Evolutionary conservation across 2,329 filamentous ascomycete species (phyloP).

Genomic region (Penicillium sumatraense): DNA sequence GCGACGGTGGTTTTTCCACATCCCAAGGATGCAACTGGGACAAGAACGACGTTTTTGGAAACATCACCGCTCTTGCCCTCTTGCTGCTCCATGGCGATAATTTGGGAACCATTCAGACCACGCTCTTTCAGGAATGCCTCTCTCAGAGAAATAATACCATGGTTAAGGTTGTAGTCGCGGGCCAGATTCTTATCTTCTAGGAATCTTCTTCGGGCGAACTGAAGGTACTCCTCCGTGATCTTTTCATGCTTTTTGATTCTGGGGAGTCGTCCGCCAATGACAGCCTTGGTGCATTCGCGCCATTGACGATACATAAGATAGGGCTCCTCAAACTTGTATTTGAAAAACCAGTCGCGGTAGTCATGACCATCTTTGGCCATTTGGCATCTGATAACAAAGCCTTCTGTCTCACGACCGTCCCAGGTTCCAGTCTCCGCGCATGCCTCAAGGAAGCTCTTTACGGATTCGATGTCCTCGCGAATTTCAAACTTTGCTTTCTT

Average conservation of each 20-base stretch:
- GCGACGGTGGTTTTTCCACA: conserved; percentile 97
- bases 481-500: conserved; percentile 81
- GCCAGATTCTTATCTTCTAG: conserved; percentile 65
- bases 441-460: conserved; percentile 79
- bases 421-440: conserved; percentile 89
- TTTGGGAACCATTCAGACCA: conserved; percentile 85
- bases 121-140: conserved; percentile 84
- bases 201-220: conserved; percentile 77
- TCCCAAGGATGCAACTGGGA: conserved; percentile 89
- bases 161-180: conserved; percentile 79
- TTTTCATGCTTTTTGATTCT: conserved; percentile 83
- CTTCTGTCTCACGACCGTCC: conserved; percentile 90
- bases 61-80: conserved; percentile 59
- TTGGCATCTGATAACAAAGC: conserved; percentile 93
- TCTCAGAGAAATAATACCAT: conserved; percentile 90
- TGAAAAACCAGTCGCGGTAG: conserved; percentile 98
- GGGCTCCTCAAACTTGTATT: conserved; percentile 99
- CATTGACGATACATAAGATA: conserved; percentile 99
- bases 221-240: conserved; percentile 89
- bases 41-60: conserved; percentile 74
- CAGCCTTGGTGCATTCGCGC: conserved; percentile 91
- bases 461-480: conserved; percentile 73
- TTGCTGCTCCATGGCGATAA: conserved; percentile 70
- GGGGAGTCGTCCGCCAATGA: conserved; percentile 76
- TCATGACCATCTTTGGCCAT: conserved; percentile 56